Evolutionary conservation across 169 alveolate genomes (phyloP).

Genomic region (Plasmodium cynomolgi): DNA sequence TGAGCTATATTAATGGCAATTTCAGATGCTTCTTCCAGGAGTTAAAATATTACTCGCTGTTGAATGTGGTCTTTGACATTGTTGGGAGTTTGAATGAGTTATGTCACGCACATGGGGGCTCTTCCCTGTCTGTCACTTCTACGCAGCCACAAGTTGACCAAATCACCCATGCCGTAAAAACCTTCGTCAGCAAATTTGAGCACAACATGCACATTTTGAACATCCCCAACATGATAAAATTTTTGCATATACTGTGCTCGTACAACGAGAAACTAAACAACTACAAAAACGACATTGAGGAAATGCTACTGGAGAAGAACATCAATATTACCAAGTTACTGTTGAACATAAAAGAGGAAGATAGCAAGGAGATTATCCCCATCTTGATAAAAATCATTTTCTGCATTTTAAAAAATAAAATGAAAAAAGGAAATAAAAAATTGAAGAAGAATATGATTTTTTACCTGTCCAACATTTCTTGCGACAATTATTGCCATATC

Average conservation of each 20-base stretch:
- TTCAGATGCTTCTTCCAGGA: conserved; percentile 20
- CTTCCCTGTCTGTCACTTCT: not conserved
- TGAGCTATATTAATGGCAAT: not conserved
- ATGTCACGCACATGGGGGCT: not conserved
- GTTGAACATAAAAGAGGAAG: conserved; percentile 73
- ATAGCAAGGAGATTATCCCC: conserved; percentile 21
- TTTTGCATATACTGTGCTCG: conserved; percentile 39
- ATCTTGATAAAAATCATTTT: conserved; percentile 70
- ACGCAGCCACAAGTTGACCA: not conserved
- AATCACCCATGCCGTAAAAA: conserved; percentile 13
- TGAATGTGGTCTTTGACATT: conserved; percentile 32
- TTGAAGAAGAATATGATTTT: conserved; percentile 51
- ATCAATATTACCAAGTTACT: conserved; percentile 40
- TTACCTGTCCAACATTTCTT: conserved; percentile 44
- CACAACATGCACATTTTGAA: conserved; percentile 30
- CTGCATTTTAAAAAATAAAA: conserved; percentile 48
- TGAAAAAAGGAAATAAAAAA: conserved; percentile 32
- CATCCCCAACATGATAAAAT: conserved; percentile 17
- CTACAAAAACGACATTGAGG: conserved; percentile 59
- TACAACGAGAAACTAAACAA: conserved; percentile 48
- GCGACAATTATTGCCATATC: conserved; percentile 50
- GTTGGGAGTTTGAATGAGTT: conserved; percentile 1
- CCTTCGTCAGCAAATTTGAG: conserved; percentile 19
- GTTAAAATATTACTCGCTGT: conserved; percentile 12
- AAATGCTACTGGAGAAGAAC: conserved; percentile 27